Evolutionary conservation across 371 early-diverging fungal species (phyloP), one percentile per base, ranked within the genome.

Genomic region (Haplosporangium sp.): DNA sequence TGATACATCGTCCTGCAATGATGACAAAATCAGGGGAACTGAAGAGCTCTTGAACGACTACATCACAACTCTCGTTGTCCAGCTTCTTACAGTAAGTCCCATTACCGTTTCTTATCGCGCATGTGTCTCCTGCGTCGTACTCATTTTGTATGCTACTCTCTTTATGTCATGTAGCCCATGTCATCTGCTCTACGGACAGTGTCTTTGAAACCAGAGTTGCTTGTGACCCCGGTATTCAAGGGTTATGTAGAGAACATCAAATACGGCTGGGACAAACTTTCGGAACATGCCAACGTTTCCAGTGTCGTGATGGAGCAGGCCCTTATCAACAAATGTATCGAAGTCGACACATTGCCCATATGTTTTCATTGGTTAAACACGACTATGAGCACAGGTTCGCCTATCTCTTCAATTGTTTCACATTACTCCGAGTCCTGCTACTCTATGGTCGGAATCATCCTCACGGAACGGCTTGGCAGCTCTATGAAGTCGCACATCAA

Each of bases 321-420:
- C 0, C 59, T 89, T 41, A 85, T 87, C 70, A 83, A 84, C 70
- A 89, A 89, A 58, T 85, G 87, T 37, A 86, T 89, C 38, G 89
- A 89, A 67, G 74, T 82, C 23, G 89, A 89, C 38, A 83, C 84
- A 0, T 83, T 89, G 40, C 82, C 83, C 0, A 70, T 87, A 0
- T 87, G 84, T 45, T 66, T 89, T 42, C 79, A 79, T 40, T 79
- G 79, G 79, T 29, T 79, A 40, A 72, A 72, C 38, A 79, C 79
- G 12, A 79, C 79, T 16, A 79, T 79, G 79, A 79, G 79, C 48
- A 79, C 79, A 10, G 79, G 79, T 5, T 79, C 79, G 21, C 79
- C 79, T 0, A 62, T 68, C 2, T 79, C 79, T 8, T 62, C 73
- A 4, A 79, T 79, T 38, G 79, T 79, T 1, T 62, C 73, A 9